These are phyloP conservation scores for Fusarium devonianum DNA, from an alignment of 2,329 filamentous ascomycete species.

Conservation along the genomic window DNA sequence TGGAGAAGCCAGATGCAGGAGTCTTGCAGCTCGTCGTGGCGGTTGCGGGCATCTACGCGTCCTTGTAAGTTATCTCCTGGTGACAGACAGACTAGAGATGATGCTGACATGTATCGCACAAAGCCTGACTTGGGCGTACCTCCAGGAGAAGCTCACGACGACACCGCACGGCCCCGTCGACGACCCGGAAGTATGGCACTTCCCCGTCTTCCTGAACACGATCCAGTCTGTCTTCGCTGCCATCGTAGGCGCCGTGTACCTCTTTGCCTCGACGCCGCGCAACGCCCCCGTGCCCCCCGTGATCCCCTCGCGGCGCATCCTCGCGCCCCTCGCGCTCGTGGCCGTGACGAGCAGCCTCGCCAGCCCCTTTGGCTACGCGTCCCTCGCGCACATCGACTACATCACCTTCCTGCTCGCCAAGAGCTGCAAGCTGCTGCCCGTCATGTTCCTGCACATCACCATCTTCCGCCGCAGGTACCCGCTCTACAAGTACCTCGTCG, in stretches of 20 bases:
- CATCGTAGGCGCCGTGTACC: slow-evolving; percentile 81
- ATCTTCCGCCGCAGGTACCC: slow-evolving; percentile 90
- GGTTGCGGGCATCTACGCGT: slow-evolving; percentile 94
- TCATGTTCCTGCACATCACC: slow-evolving; percentile 96
- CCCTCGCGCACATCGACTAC: slow-evolving; percentile 93
- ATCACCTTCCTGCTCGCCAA: slow-evolving; percentile 98
- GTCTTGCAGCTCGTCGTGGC: slow-evolving; percentile 81
- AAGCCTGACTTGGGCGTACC: slow-evolving; percentile 92
- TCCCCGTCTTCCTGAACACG: slow-evolving; percentile 94
- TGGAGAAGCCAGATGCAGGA: slow-evolving; percentile 62
- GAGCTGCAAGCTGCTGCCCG: slow-evolving; percentile 97
- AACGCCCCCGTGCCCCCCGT: slow-evolving; percentile 62
- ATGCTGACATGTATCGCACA: slow-evolving; percentile 7
- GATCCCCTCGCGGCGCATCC: slow-evolving; percentile 78
- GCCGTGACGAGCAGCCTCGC: slow-evolving; percentile 87
- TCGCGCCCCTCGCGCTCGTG: slow-evolving; percentile 82
- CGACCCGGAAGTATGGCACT: slow-evolving; percentile 82
- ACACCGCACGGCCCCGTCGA: slow-evolving; percentile 76
- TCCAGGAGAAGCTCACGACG: slow-evolving; percentile 97
- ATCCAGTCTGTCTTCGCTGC: slow-evolving; percentile 92
- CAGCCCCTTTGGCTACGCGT: slow-evolving; percentile 94
- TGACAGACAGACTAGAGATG: background rate
- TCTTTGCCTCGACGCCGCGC: slow-evolving; percentile 67
- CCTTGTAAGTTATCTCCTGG: slow-evolving; percentile 73
- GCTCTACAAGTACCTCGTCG: slow-evolving; percentile 94